Evolutionary conservation across 2,329 filamentous ascomycete genomes (phyloP), one percentile per base, ranked within the genome.

Genomic region (Alternaria gaisen): DNA sequence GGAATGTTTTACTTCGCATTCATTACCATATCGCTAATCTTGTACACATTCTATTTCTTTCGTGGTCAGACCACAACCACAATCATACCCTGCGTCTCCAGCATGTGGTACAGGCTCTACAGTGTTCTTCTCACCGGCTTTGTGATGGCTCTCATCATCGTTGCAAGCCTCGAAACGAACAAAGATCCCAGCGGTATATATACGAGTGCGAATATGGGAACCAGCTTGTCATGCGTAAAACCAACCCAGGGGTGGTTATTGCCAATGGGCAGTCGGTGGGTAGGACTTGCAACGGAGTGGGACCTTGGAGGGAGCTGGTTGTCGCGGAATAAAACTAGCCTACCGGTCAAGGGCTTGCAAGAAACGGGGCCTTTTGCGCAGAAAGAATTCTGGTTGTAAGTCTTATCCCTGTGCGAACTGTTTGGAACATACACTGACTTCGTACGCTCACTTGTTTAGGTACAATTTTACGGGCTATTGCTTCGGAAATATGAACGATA

Each of bases 21-120:
- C 1, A 24, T 38, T 20, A 36, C 46, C 11, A 9, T 38, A n/a
- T 8, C 46, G 3, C 46, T 38, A 0, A 1, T 26, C 3, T 16
- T 62, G 4, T 63, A 61, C 30, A 38, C 47, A 5, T 42, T 59
- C 24, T 57, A 59, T 22, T 63, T 63, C 5, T 30, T 60, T 16
- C 46, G 46, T 18, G 62, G 53, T 3, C 54, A 58, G 26, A 67
- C 58, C 4, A 63, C 60, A 14, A 63, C 58, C 22, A 63, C 60
- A 3, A 52, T 68, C 14, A 34, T 67, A 4, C 64, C 64, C 10
- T 63, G 61, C 26, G 46, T 65, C 26, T 60, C 59, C 1, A 60
- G 34, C 18, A 48, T 32, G 12, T 65, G 64, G 62, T 65, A 68
- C 47, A 65, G 56, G 47, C 20, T 65, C 11, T 67, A 68, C 24